Percentiles rank a stretch among this genome's conserved stretches.
Conservation (phyloP, 2,329 filamentous ascomycete genomes). For the Ceratocystis eucalypticola region DNA sequence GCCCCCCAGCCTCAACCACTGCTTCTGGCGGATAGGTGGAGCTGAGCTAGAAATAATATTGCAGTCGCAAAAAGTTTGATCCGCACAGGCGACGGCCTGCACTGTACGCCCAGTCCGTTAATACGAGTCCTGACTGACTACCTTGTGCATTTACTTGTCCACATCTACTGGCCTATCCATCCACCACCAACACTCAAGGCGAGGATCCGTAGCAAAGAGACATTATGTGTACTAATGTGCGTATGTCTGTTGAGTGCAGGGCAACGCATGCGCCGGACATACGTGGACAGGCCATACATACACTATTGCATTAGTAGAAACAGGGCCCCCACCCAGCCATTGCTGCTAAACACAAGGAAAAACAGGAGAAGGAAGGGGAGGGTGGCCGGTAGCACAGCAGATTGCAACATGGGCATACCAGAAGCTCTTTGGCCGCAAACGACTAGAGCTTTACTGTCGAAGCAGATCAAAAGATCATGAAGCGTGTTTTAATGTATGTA, state of each 20-base stretch:
- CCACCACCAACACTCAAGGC: too few species aligned
- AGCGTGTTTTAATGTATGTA: neutral
- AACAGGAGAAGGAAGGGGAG: neutral
- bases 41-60: too few species aligned
- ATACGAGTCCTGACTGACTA: too few species aligned
- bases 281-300: neutral
- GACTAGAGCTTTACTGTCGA: too few species aligned
- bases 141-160: too few species aligned
- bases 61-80: too few species aligned
- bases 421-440: too few species aligned
- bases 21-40: too few species aligned
- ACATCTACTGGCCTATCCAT: too few species aligned
- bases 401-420: neutral
- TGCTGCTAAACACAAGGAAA: neutral
- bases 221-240: neutral
- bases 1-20: too few species aligned
- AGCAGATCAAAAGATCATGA: neutral
- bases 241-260: neutral
- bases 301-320: neutral
- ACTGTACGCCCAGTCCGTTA: too few species aligned
- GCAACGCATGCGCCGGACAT: neutral
- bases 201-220: neutral
- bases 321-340: neutral
- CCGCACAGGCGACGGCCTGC: too few species aligned
- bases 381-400: slow-evolving; percentile 4